Evolutionary conservation across 192 early-diverging fungal species (phyloP).

Genomic region (Linnemannia zychae): DNA sequence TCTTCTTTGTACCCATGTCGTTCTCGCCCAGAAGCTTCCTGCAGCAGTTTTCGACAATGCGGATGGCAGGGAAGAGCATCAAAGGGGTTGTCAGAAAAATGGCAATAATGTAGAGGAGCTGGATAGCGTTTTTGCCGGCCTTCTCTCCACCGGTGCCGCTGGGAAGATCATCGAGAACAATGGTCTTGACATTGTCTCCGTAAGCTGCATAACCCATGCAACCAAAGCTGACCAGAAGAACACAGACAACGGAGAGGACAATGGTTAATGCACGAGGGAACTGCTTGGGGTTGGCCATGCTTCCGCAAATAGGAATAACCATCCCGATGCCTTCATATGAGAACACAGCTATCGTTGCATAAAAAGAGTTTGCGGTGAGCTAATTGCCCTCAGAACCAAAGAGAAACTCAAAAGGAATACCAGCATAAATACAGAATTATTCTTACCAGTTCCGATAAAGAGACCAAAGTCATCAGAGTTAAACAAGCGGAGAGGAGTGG

Average conservation of each 20-base stretch:
- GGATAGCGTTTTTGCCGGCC: conserved; percentile 76
- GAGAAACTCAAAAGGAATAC: background rate
- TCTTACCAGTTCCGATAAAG: conserved; percentile 59
- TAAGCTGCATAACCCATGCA: conserved; percentile 85
- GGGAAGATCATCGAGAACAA: conserved; percentile 90
- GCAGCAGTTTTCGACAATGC: conserved; percentile 77
- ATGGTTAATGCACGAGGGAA: conserved; percentile 81
- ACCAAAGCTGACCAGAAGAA: conserved; percentile 80
- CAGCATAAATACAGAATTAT: background rate
- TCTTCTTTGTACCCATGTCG: conserved; percentile 20
- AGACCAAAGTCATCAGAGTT: conserved; percentile 52
- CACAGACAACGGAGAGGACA: conserved; percentile 79
- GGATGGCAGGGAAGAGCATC: conserved; percentile 89
- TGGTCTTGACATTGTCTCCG: conserved; percentile 83
- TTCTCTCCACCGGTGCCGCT: conserved; percentile 30
- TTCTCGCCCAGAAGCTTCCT: no score
- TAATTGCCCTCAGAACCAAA: background rate
- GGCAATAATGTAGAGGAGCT: conserved; percentile 89
- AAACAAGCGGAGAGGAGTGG: conserved; percentile 70
- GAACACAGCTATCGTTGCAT: conserved; percentile 85
- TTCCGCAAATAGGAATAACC: conserved; percentile 80
- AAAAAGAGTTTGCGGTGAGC: background rate
- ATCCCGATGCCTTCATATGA: conserved; percentile 95
- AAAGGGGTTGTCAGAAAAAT: conserved; percentile 91
- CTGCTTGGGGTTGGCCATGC: conserved; percentile 90